Evolutionary conservation across 371 early-diverging fungal genomes (phyloP).

Genomic region (Mycotypha africana): DNA sequence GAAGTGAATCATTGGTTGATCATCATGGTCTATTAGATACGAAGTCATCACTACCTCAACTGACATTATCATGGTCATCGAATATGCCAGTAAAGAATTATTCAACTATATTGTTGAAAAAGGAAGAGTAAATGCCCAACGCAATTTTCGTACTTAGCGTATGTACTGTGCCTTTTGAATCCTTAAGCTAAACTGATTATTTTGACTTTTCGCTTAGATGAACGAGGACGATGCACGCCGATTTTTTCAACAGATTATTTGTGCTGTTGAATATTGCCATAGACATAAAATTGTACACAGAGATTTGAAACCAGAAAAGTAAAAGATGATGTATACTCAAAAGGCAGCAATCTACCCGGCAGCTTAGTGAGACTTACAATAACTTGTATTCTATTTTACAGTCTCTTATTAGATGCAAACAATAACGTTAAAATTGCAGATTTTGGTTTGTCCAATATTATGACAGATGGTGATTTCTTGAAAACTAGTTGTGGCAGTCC

Average conservation of each 20-base stretch:
- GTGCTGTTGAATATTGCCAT: conserved; percentile 98
- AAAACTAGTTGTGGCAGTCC: conserved; percentile 93
- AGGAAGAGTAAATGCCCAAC: conserved; percentile 60
- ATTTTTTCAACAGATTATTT: conserved; percentile 97
- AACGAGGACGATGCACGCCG: conserved; percentile 85
- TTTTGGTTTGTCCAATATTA: conserved; percentile 94
- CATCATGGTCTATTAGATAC: conserved; percentile 44
- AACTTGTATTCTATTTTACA: too few relatives aligned
- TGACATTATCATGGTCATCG: conserved; percentile 97
- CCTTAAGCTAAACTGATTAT: too few relatives aligned
- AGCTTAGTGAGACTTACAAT: too few relatives aligned
- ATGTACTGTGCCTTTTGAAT: too few relatives aligned
- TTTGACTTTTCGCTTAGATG: conserved; percentile 47
- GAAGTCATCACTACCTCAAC: conserved; percentile 97
- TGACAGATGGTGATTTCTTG: conserved; percentile 93
- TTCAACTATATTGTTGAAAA: conserved; percentile 97
- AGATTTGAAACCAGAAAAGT: conserved; percentile 82
- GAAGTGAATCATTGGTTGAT: background rate
- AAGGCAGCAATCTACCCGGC: too few relatives aligned
- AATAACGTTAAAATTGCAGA: conserved; percentile 97
- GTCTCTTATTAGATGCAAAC: conserved; percentile 86
- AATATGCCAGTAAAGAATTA: conserved; percentile 94
- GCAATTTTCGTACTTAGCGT: too few relatives aligned
- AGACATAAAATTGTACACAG: conserved; percentile 96
- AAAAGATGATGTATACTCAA: too few relatives aligned